Conservation (phyloP, 169 alveolate genomes). For the Plasmodium inui region DNA sequence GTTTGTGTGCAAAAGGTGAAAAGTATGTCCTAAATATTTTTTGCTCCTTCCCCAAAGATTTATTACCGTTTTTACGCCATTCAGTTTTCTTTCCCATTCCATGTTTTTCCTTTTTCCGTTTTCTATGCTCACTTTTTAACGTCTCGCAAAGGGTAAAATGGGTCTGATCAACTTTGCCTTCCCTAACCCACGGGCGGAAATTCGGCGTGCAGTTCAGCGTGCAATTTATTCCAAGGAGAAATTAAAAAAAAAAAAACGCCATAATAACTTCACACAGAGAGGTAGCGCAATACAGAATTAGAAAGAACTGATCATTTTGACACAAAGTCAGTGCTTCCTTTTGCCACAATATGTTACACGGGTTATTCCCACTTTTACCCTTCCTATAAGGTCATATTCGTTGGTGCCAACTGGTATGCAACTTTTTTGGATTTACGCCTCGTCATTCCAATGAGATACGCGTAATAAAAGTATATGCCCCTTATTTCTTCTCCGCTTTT, state of each 20-base stretch:
- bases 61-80: not conserved
- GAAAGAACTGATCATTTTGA: not conserved
- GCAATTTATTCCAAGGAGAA: not conserved
- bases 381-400: not conserved
- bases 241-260: not conserved
- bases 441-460: not conserved
- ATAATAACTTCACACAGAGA: not conserved
- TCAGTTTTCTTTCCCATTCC: not conserved
- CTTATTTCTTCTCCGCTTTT: not conserved
- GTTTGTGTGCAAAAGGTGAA: not conserved
- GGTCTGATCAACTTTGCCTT: not conserved
- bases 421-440: not conserved
- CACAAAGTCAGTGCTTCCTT: not conserved
- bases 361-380: not conserved
- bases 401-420: not conserved
- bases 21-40: not conserved
- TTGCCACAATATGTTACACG: not conserved
- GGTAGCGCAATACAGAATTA: constrained; percentile 4
- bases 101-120: not conserved
- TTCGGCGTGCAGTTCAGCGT: not conserved
- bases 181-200: not conserved
- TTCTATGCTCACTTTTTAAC: not conserved
- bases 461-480: not conserved
- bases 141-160: not conserved
- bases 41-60: not conserved